Percentiles rank a stretch among this genome's conserved stretches.
These are phyloP conservation scores for Scutellaria baicalensis DNA, from an alignment of 257 asterid species.

Conservation along the genomic window DNA sequence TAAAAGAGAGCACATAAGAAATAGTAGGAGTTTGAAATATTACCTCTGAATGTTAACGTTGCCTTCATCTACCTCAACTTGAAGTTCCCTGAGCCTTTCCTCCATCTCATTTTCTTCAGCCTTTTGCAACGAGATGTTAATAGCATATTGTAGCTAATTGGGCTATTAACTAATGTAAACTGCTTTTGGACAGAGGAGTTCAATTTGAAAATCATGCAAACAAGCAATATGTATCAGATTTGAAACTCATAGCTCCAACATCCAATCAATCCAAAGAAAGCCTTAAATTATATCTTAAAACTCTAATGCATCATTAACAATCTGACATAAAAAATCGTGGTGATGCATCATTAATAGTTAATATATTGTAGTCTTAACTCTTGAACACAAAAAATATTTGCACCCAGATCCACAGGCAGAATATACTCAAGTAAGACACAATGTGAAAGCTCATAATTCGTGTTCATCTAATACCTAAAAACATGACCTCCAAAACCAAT, in stretches of 20 bases:
- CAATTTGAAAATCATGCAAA: neutral
- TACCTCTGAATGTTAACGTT: constrained; percentile 48
- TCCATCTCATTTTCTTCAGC: constrained; percentile 79
- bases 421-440: neutral
- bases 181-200: no score
- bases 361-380: neutral
- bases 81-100: constrained; percentile 52
- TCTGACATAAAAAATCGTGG: neutral
- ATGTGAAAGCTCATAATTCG: neutral
- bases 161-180: neutral
- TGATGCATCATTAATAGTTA: neutral
- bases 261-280: neutral
- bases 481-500: neutral
- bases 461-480: neutral
- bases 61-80: constrained; percentile 47
- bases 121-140: constrained; percentile 36
- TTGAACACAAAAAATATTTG: neutral
- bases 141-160: constrained; percentile 5
- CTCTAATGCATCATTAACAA: neutral
- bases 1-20: neutral
- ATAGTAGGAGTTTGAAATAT: neutral
- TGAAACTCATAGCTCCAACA: neutral
- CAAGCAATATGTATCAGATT: neutral
- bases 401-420: neutral
- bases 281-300: neutral